A percentile compares a stretch with the other conserved stretches of the same genome.
Evolutionary conservation across 176 grass and related monocot species (phyloP).

Genomic region (Dendrocalamus sinicus): DNA sequence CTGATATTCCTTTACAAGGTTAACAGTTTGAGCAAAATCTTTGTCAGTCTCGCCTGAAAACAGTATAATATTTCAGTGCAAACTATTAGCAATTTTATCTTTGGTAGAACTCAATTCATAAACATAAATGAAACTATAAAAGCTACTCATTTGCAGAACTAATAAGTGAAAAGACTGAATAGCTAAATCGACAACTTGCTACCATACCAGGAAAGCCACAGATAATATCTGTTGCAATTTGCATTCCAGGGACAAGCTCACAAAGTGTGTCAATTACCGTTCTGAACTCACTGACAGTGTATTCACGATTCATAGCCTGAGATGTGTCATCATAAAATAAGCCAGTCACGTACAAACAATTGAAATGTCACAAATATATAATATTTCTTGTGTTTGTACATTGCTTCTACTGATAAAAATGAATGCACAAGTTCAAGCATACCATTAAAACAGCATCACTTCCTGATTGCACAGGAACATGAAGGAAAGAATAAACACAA

Average conservation of each 20-base stretch:
- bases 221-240: constrained; percentile 97
- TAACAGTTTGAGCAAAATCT: constrained; percentile 88
- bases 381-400: background rate
- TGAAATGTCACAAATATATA: constrained; percentile 2
- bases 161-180: background rate
- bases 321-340: constrained; percentile 18
- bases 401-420: background rate
- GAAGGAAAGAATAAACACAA: constrained; percentile 89
- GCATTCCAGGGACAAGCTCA: constrained; percentile 91
- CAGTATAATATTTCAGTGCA: background rate
- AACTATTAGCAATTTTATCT: background rate
- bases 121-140: background rate
- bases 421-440: constrained; percentile 38
- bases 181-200: constrained; percentile 39
- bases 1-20: constrained; percentile 78
- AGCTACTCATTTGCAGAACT: background rate
- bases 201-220: constrained; percentile 88
- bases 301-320: constrained; percentile 96
- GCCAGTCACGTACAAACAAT: background rate
- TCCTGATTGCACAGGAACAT: constrained; percentile 94
- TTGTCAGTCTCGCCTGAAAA: constrained; percentile 84
- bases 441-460: constrained; percentile 85
- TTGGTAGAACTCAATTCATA: background rate
- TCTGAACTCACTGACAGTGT: constrained; percentile 76
- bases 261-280: constrained; percentile 81